Evolutionary conservation across 805 yeast species (phyloP).

Genomic region (Kodamaea kakaduensis): DNA sequence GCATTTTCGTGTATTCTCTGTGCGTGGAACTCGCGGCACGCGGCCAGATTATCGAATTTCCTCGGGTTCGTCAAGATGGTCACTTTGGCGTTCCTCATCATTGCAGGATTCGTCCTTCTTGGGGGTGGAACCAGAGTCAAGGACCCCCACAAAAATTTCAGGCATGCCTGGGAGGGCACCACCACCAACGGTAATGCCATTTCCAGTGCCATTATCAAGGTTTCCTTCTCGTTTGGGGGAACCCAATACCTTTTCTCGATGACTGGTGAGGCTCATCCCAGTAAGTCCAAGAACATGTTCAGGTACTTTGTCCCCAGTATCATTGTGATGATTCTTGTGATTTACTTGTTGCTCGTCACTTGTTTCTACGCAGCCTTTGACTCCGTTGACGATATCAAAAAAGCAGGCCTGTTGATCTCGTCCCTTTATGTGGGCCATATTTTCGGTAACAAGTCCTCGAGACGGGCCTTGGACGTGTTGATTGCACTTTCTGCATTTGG

Average conservation of each 20-base stretch:
- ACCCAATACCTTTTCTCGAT: constrained; percentile 37
- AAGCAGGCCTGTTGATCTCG: constrained; percentile 28
- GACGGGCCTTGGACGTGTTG: constrained; percentile 22
- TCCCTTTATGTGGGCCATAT: constrained; percentile 27
- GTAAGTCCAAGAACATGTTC: constrained; percentile 24
- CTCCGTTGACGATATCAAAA: constrained; percentile 19
- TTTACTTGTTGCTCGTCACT: constrained; percentile 32
- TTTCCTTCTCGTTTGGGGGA: constrained; percentile 43
- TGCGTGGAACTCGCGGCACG: constrained; percentile 23
- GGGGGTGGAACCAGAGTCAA: constrained; percentile 33
- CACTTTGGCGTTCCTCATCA: constrained; percentile 28
- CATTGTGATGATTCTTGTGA: constrained; percentile 26
- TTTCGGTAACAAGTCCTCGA: constrained; percentile 25
- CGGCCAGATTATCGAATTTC: constrained; percentile 28
- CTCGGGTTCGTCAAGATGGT: constrained; percentile 35
- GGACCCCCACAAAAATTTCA: constrained; percentile 30
- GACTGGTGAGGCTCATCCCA: constrained; percentile 27
- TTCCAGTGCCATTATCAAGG: constrained; percentile 41
- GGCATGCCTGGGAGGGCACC: constrained; percentile 37
- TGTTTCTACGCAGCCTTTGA: constrained; percentile 29
- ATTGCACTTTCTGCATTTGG: constrained; percentile 32
- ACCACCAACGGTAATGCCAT: constrained; percentile 41
- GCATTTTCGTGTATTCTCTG: constrained; percentile 20
- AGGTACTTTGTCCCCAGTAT: constrained; percentile 28
- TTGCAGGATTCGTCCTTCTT: constrained; percentile 34